Base-by-base conservation (phyloP, 176 grass and related monocot species). In the Phragmites australis region DNA sequence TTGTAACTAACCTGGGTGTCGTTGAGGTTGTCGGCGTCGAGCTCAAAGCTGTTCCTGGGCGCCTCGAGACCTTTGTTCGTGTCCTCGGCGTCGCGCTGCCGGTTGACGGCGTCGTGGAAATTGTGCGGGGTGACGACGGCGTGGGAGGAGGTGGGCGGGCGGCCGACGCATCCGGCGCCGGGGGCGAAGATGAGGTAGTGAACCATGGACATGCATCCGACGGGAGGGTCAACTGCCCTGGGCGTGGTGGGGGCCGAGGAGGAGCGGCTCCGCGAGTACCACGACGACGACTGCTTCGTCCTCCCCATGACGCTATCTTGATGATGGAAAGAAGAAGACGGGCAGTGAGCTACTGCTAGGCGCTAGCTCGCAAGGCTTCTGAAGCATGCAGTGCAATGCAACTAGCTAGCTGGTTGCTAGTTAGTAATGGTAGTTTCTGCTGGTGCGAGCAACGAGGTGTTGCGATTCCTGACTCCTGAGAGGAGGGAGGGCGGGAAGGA, bases 141-240 rank as follows among this genome's bases (percentile, higher is more conserved):
- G 65, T 40, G 29, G 31, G 65, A 41, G 55, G 86, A 62, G 8
- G 83, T 45, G 4, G 87, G 72, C 19, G 86, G 80, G 23, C 83
- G 86, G 66, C 81, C 82, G 76, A 83, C 84, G 84, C 83, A 82
- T 44, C 86, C 83, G 46, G 71, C 64, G 55, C 77, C 78, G 18
- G 88, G 88, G 18, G 90, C 72, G 80, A 97, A 90, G 72, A 94
- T 89, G 72, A 95, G 86, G 86, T 92, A 87, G 47, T 93, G 88
- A 13, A 99, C 59, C 92, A 99, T 90, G 86, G 90, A 79, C 96
- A 99, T 99, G 92, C 96, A 99, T 8, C 96, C 96, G 15, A 66
- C 0, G 18, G 59, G 44, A 1, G 60, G 76, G 0, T 50, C 44
- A 2, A 40, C 22, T 11, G 8, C 37, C 6, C 76, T 50, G 1